Base-by-base conservation (phyloP, 1,284 basidiomycete genomes). In the Malassezia sp. region DNA sequence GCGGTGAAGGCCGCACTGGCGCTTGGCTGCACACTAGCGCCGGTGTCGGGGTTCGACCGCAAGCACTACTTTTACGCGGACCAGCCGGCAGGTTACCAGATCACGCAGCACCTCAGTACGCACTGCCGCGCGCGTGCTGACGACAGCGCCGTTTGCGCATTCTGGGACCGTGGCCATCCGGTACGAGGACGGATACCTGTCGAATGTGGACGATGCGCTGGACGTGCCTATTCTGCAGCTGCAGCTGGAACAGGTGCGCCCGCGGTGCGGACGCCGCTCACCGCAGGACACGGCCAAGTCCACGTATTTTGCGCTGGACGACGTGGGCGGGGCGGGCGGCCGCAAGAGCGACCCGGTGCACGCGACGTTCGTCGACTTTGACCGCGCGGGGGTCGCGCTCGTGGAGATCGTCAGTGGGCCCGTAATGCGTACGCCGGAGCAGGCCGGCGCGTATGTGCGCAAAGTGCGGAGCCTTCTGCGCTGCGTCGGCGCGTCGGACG, bases 31-130 rank as follows among this genome's bases (percentile, higher is more conserved):
- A 57, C 77, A 0, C 76, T 96, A 8, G 64, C 63, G 23, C 44
- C 34, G 2, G 23, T 42, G 6, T 56, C 62, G 36, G 32, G 1
- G 5, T 69, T 66, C 28, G 91, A 99, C 72, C 76, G 91, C 58
- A 99, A 99, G 70, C 91, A 97, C 70, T 99, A 97, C 70, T 96
- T 96, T 72, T 97, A 99, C 68, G 79, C 86, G 1, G 91, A 97
- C 71, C 77, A 95, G 24, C 88, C 93, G 0, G 76, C 83, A 3
- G 91, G 90, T 0, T 97, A 90, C 71, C 93, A 99, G 73, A 91
- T 96, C 54, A 96, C 91, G 0, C 91, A 96, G 66, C 84, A 87
- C 57, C 95, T 96, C 71, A 76, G 83, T 83, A 20, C 9, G 32
- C 38, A 32, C 31, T 40, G 14, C 4, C 21, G 8, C n/a, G 10